These are phyloP conservation scores for Trichoderma atrobrunneum DNA, from an alignment of 2,329 filamentous ascomycete genomes.

Conservation along the genomic window DNA sequence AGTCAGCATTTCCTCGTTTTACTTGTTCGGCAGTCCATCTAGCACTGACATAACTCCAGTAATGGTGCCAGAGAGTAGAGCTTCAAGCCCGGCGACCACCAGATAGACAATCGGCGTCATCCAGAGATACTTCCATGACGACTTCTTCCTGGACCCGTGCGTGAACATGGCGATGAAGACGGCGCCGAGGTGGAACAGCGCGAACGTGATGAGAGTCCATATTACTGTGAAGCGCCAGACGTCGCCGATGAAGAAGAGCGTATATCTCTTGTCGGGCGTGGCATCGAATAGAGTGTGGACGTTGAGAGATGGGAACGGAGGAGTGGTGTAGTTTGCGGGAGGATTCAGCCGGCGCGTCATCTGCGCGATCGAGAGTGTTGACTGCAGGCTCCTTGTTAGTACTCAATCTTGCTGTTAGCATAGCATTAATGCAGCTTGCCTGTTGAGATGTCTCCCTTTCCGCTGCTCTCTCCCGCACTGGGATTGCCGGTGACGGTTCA, in stretches of 20 bases:
- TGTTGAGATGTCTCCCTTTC: background rate
- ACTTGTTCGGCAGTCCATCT: background rate
- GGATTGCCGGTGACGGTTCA: background rate
- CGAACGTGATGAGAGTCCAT: conserved; percentile 82
- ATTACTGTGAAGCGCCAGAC: conserved; percentile 84
- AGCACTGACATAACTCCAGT: conserved; percentile 71
- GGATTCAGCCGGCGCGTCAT: conserved; percentile 33
- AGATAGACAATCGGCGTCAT: conserved; percentile 68
- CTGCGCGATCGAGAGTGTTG: background rate
- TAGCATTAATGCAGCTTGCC: background rate
- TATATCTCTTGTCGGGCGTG: conserved; percentile 44
- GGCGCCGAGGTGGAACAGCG: conserved; percentile 69
- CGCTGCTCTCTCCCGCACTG: background rate
- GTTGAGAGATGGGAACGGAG: conserved; percentile 78
- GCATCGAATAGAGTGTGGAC: conserved; percentile 57
- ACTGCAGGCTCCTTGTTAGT: background rate
- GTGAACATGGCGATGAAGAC: conserved; percentile 69
- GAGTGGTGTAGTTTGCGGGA: conserved; percentile 58
- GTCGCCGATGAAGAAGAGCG: conserved; percentile 71
- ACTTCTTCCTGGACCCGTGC: conserved; percentile 57
- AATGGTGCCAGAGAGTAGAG: conserved; percentile 74
- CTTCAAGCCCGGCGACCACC: conserved; percentile 71
- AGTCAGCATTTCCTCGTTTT: background rate
- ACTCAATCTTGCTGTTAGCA: background rate
- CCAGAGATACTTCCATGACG: conserved; percentile 64